Percentiles rank a stretch among this genome's conserved stretches.
Conservation (phyloP, 495 filamentous ascomycete species). For the Hypoxylon intermedium region DNA sequence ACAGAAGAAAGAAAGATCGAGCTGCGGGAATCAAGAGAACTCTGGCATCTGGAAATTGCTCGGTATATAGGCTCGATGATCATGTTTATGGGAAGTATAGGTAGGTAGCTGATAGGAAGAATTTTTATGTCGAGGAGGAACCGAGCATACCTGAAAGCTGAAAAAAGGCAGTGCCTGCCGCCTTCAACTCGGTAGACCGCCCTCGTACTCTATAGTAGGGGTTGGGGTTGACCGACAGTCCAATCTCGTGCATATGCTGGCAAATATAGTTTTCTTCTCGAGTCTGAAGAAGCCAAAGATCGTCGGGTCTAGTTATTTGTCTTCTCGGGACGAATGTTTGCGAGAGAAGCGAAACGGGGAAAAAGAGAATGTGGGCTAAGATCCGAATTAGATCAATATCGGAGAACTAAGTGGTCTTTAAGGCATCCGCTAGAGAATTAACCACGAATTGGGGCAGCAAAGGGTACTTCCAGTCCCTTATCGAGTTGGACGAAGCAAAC, state of each 20-base stretch:
- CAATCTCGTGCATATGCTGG: conserved; percentile 34
- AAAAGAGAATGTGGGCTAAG: conserved; percentile 22
- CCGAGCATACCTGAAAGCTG: conserved; percentile 35
- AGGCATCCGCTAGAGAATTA: conserved; percentile 21
- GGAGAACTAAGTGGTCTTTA: conserved; percentile 10
- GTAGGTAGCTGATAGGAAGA: not conserved
- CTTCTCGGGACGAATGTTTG: conserved; percentile 26
- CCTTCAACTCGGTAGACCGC: conserved; percentile 34
- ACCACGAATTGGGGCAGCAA: conserved; percentile 21
- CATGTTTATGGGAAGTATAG: not conserved
- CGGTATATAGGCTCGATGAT: conserved; percentile 23
- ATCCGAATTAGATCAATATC: conserved; percentile 35
- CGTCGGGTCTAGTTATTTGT: conserved; percentile 37
- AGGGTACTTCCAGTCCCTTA: conserved; percentile 5
- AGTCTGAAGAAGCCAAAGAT: conserved; percentile 19
- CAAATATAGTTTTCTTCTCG: conserved; percentile 34
- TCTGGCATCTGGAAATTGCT: not conserved
- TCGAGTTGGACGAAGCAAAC: conserved; percentile 19
- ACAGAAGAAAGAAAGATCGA: not conserved
- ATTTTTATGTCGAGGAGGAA: conserved; percentile 16
- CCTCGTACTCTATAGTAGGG: conserved; percentile 22
- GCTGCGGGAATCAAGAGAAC: not conserved
- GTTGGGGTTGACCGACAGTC: conserved; percentile 34
- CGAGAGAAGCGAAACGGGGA: conserved; percentile 8
- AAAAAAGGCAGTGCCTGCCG: conserved; percentile 11